Base-by-base conservation (phyloP, 1,284 basidiomycete genomes). In the Irpex rosettiformis region DNA sequence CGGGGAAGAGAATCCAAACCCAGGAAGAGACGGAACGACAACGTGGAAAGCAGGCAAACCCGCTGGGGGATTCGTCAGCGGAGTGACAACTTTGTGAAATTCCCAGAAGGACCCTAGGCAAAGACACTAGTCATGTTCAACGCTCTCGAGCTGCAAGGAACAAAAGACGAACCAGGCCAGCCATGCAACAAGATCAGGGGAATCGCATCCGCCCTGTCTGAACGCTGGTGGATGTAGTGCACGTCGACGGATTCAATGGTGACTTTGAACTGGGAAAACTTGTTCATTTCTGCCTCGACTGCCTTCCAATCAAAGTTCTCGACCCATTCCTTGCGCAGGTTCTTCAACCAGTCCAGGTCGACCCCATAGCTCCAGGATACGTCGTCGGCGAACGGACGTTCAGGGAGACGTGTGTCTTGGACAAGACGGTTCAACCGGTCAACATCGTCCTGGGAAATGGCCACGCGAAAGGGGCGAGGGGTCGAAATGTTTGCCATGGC, bases 1-100 rank as follows among this genome's bases (percentile, higher is more conserved):
- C 3, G 60, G 40, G 40, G 61, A 59, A 7, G 64, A 65, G 52
- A 66, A 65, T 21, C 55, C 61, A 29, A 64, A 66, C 4, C 65
- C 65, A 11, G 64, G 63, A 24, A 66, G 54, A 29, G 61, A 64
- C 3, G 60, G 60, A 11, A 59, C 56, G 37, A 65, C 63, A n/a
- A 66, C 58, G 52, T 65, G 59, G 55, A 65, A 66, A n/a, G 60
- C 59, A n/a, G 63, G 63, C 22, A 58, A 48, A 5, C 49, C 62
- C 5, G 59, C 45, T 16, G 62, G 61, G 55, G 62, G 37, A 37
- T 64, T 56, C 3, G 58, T 60, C n/a, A 64, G 40, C 8, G 45
- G 21, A 3, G 57, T 45, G 18, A 64, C 37, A 30, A 62, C 33
- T 30, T 30, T 55, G 42, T 64, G 60, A 42, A 58, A 64, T 30